Base-by-base conservation (phyloP, 2,329 filamentous ascomycete species). In the Fusarium sp. region DNA sequence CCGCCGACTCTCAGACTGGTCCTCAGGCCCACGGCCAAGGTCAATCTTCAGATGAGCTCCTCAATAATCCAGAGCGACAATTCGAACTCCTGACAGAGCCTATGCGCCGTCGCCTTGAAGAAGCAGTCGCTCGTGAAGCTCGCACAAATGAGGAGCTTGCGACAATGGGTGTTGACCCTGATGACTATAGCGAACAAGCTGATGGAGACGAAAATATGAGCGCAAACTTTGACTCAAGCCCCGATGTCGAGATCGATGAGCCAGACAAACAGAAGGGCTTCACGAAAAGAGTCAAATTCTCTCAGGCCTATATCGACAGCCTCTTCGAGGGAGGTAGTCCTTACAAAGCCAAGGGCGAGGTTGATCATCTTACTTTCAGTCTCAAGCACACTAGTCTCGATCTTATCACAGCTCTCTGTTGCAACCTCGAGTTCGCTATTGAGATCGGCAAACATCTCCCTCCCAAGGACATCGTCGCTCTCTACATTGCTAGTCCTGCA, bases 401-500 rank as follows among this genome's bases (percentile, higher is more conserved):
- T 66, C 74, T 85, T 43, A 75, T 87, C 69, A 78, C 76, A 35
- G 77, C 76, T 1, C 59, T 87, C 17, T 80, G 79, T 54, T 77
- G 77, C 45, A 80, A 80, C 65, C 76, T 83, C 6, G 85, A 88
- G 52, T 77, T 92, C 6, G 77, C 84, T 42, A 79, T 89, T 45
- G 79, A 84, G 47, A 72, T 92, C 10, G 83, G 85, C 58, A 82
- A 83, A 66, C 80, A 85, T 58, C 82, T 93, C 20, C 75, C 77
- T 10, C 77, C 87, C 1, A 73, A 79, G 15, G 87, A 90, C 52
- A 80, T 94, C 9, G 75, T 93, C 60, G 84, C 80, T 42, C 82
- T 94, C 33, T 93, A 91, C 80, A 81, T 84, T 67, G 85, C 88
- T 67, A 91, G 87, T 75, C 86, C 82, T 54, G 81, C 84, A 35